Percentiles rank a stretch among this genome's conserved stretches.
phyloP scores from a whole-genome alignment of 164 flowering plant genomes.

The Aristolochia contorta region DNA sequence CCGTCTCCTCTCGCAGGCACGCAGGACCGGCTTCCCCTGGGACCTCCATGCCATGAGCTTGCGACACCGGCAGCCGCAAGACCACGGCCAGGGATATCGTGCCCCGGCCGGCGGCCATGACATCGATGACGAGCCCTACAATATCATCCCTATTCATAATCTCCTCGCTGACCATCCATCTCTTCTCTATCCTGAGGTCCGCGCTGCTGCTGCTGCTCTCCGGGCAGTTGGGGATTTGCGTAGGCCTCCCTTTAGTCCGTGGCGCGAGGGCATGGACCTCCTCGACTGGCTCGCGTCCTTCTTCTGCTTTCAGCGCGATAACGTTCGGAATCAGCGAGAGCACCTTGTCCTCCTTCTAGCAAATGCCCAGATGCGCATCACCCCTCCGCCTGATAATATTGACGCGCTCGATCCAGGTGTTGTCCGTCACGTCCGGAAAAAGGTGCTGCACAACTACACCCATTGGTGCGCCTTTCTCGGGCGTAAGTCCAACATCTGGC shows the following conservation, averaged over 20 bases:
- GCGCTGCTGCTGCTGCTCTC: constrained; percentile 77
- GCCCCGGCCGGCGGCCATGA: background rate
- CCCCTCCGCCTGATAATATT: constrained; percentile 38
- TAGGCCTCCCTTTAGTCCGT: constrained; percentile 41
- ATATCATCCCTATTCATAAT: constrained; percentile 54
- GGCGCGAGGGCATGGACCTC: constrained; percentile 49
- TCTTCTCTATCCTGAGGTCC: constrained; percentile 70
- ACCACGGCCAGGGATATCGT: constrained; percentile 2
- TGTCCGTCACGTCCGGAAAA: constrained; percentile 47
- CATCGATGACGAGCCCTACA: constrained; percentile 10
- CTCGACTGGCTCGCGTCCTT: constrained; percentile 79
- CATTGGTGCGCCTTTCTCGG: constrained; percentile 78
- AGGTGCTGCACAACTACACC: constrained; percentile 59
- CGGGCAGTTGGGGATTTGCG: constrained; percentile 51
- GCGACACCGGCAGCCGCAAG: constrained; percentile 8
- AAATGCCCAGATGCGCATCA: constrained; percentile 84
- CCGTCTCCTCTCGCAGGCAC: no score
- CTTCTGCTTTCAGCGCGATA: constrained; percentile 83
- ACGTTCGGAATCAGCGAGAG: constrained; percentile 82
- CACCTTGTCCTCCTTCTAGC: constrained; percentile 87
- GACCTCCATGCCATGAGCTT: constrained; percentile 6
- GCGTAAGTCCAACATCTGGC: constrained; percentile 26
- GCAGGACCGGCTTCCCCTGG: background rate
- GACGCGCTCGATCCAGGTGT: constrained; percentile 51
- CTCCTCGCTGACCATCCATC: constrained; percentile 78